phyloP scores from a whole-genome alignment of 2,329 filamentous ascomycete species.

The Trichophyton rubrum region DNA sequence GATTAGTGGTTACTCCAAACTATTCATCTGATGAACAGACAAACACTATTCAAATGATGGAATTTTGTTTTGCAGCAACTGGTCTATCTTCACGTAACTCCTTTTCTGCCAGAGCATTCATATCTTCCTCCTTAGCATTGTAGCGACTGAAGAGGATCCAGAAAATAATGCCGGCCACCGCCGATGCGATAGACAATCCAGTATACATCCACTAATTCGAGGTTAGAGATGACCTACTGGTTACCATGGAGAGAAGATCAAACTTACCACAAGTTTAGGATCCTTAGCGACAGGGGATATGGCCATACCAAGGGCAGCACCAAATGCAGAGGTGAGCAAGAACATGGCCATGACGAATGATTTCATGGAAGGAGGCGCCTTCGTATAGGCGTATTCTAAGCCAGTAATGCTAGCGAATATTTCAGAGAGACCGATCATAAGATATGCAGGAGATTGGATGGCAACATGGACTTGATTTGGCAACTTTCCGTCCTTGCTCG shows the following conservation, averaged over 20 bases:
- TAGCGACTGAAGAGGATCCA: slow-evolving; percentile 39
- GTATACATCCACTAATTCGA: slow-evolving; percentile 46
- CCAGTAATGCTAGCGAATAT: slow-evolving; percentile 53
- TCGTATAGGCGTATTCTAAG: slow-evolving; percentile 63
- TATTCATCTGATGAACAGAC: not conserved
- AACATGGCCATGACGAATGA: slow-evolving; percentile 47
- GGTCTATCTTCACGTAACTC: slow-evolving; percentile 8
- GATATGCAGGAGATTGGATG: slow-evolving; percentile 34
- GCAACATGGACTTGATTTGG: slow-evolving; percentile 34
- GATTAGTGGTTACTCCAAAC: not conserved
- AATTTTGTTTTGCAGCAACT: slow-evolving; percentile 7
- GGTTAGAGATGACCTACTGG: not conserved
- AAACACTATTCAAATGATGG: not conserved
- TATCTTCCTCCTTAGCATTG: slow-evolving; percentile 37
- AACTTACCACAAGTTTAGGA: slow-evolving; percentile 42
- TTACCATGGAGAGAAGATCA: not conserved
- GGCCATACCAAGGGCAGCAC: slow-evolving; percentile 48
- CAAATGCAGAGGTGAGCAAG: slow-evolving; percentile 46
- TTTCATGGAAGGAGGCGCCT: slow-evolving; percentile 57
- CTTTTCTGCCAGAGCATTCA: slow-evolving; percentile 37
- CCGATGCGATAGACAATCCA: slow-evolving; percentile 41
- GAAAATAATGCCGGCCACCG: slow-evolving; percentile 41
- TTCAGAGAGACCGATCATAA: slow-evolving; percentile 40
- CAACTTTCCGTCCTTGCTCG: slow-evolving; percentile 21
- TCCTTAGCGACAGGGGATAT: slow-evolving; percentile 49